Base-by-base conservation (phyloP, 2,329 filamentous ascomycete species). In the Colletotrichum spinosum region DNA sequence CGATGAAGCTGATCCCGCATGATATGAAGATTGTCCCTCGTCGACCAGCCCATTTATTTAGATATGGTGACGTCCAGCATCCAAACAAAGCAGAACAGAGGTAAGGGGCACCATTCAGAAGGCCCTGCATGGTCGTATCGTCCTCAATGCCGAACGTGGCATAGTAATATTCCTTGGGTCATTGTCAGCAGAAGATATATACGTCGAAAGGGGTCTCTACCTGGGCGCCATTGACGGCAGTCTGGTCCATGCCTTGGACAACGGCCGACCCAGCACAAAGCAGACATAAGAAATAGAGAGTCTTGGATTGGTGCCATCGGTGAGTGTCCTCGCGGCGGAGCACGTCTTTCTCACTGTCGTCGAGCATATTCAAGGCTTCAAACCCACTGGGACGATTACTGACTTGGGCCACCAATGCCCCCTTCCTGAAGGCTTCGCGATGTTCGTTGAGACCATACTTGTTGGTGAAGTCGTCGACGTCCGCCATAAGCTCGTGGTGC, bases 11-110 rank as follows among this genome's bases (percentile, higher is more conserved):
- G 65, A 77, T 81, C 56, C 84, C 80, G 64, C 87, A 88, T 2
- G 87, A 87, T 59, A 89, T 81, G 72, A 90, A 89, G 55, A 90
- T 89, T 4, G 87, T 90, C 35, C 88, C 87, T 2, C 88, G 83
- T 39, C 88, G 84, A 6, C 88, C 88, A 59, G 89, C 86, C 71
- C 78, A 84, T 64, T 86, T 84, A 72, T 91, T 90, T 61, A 90
- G 2, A 73, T 66, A 1, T 2, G 75, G 73, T 12, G 73, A 76
- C 0, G 75, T 77, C 76, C 76, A 78, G 54, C 76, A 78, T 2
- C 75, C 76, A 51, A 76, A 50, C 0, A 77, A 55, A 0, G 75
- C 75, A 84, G 79, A 54, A 84, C 86, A 72, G 80, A 90, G 75
- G 65, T 86, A 87, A 0, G 84, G 84, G 0, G 82, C 83, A 10